Conservation (phyloP, 192 early-diverging fungal species). For the Backusella liffmaniae region DNA sequence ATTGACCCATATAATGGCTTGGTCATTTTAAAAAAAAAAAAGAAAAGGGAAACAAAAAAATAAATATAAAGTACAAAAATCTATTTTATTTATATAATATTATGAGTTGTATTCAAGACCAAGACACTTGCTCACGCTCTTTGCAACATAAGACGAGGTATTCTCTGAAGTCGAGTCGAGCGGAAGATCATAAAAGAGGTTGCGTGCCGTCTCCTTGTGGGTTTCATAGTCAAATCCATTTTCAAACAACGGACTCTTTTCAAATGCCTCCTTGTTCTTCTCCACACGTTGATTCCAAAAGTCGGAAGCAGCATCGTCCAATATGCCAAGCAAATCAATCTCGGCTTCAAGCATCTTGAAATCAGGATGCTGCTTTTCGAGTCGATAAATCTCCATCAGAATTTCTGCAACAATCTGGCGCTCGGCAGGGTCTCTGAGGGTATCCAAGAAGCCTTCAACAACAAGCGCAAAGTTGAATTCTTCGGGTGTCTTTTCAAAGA, state of each 20-base stretch:
- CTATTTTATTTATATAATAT: background rate
- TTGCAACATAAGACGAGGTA: slow-evolving; percentile 64
- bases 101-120: background rate
- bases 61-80: background rate
- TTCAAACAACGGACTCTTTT: slow-evolving; percentile 5
- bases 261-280: slow-evolving; percentile 37
- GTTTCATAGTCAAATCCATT: slow-evolving; percentile 52
- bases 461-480: slow-evolving; percentile 85
- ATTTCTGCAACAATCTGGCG: slow-evolving; percentile 76
- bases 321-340: slow-evolving; percentile 60
- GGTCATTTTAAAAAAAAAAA: background rate
- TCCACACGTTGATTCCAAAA: slow-evolving; percentile 75
- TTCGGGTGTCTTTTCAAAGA: slow-evolving; percentile 80
- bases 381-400: slow-evolving; percentile 64
- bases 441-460: slow-evolving; percentile 73
- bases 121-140: slow-evolving; percentile 40
- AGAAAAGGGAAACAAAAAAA: background rate
- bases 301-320: slow-evolving; percentile 60
- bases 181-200: slow-evolving; percentile 80
- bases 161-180: slow-evolving; percentile 59
- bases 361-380: slow-evolving; percentile 66
- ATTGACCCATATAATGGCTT: slow-evolving; percentile 16
- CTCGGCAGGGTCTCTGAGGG: slow-evolving; percentile 76
- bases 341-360: slow-evolving; percentile 42
- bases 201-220: slow-evolving; percentile 61